Base-by-base conservation (phyloP, 805 yeast species). In the Teunomyces kruisii region DNA sequence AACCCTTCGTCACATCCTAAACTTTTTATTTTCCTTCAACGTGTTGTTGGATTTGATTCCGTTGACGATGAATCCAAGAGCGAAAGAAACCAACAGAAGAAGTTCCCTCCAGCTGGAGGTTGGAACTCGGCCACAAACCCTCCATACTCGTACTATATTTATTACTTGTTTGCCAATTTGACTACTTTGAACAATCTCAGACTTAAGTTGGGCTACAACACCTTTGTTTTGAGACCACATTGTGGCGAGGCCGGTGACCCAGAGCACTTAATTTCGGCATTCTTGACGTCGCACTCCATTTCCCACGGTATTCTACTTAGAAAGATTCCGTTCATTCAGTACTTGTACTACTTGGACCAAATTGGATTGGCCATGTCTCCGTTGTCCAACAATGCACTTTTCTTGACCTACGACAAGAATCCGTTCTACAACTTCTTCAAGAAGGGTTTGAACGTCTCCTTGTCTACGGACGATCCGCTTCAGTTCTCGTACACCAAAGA, bases 201-300 rank as follows among this genome's bases (percentile, higher is more conserved):
- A 67, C 69, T 75, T 28, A 75, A 72, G 46, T 77, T 91, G 46
- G 86, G 87, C 0, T 86, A 81, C 67, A 91, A 87, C 63, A 91
- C 97, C 0, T 84, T 94, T 67, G 95, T 89, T n/a, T 72, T 94
- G 56, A 80, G 99, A 58, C 99, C 99, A 3, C 99, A 94, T 65
- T 88, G 96, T 55, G 99, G 99, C 51, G 99, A 94, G 67, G 99
- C 99, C n/a, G 99, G 99, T 48, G 99, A 94, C 61, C 97, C 98
- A 1, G 98, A 94, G 59, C 99, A 94, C 71, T 75, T 95, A 59
- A 88, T 91, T 37, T 79, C 91, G 41, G 91, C 99, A 1, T 94
- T 86, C 58, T 68, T 94, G 57, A 81, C 94, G 1, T 83, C 97
- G 1, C 95, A 92, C 59, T 88, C 96, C 42, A 94, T 94, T 48